phyloP scores from a whole-genome alignment of 768 basidiomycete genomes.

The Favolaschia claudopus region DNA sequence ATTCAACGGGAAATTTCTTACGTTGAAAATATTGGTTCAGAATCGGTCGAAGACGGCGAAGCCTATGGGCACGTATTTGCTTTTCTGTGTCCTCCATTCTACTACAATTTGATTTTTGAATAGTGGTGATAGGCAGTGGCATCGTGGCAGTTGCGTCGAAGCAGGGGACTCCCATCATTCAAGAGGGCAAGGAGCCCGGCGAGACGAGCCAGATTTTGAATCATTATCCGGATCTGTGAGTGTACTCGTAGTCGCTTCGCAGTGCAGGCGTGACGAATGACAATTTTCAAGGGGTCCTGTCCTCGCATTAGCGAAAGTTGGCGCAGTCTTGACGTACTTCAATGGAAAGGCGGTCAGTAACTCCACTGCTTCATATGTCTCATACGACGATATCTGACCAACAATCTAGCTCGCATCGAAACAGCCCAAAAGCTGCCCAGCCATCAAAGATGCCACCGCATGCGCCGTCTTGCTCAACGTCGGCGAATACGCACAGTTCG shows the following conservation, averaged over 20 bases:
- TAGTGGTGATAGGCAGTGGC: conserved; percentile 10
- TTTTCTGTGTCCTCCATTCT: neutral
- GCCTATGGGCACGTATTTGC: conserved; percentile 11
- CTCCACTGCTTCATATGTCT: too few species aligned
- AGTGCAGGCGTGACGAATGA: too few species aligned
- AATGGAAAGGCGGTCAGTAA: conserved; percentile 13
- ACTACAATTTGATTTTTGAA: neutral
- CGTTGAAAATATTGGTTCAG: conserved; percentile 11
- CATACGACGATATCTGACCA: too few species aligned
- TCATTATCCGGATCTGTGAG: conserved; percentile 15
- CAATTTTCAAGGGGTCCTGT: neutral
- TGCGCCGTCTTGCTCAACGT: conserved; percentile 18
- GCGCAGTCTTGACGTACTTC: conserved; percentile 10
- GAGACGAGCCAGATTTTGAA: conserved; percentile 1
- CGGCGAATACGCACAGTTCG: conserved; percentile 20
- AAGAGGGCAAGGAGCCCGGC: conserved; percentile 11
- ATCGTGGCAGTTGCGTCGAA: conserved; percentile 8
- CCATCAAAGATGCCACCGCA: conserved; percentile 6
- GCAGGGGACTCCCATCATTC: conserved; percentile 6
- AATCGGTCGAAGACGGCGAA: conserved; percentile 7
- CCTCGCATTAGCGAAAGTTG: neutral
- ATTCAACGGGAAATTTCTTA: conserved; percentile 7
- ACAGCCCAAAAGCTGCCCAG: neutral
- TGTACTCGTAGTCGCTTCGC: too few species aligned
- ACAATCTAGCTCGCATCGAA: too few species aligned